A percentile compares a stretch with the other conserved stretches of the same genome.
Evolutionary conservation across 164 flowering plant species (phyloP).

Genomic region (Umbellularia californica): DNA sequence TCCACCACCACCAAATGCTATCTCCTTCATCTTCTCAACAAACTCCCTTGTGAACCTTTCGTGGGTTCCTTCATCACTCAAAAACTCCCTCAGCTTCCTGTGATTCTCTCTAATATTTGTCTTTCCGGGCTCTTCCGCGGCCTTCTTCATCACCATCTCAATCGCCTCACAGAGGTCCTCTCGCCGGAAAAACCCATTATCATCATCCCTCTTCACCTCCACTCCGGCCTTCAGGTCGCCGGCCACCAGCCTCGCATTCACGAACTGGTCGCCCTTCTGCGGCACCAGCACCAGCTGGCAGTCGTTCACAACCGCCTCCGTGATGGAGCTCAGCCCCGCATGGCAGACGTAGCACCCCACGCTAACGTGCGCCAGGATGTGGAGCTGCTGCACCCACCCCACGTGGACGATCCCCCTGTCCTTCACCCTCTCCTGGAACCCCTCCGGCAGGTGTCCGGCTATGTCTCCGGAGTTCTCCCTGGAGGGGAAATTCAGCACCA

Average conservation of each 20-base stretch:
- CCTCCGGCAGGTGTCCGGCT: constrained; percentile 10
- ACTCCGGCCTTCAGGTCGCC: constrained; percentile 12
- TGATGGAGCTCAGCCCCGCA: constrained; percentile 3
- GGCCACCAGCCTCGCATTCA: constrained; percentile 13
- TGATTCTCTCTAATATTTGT: constrained; percentile 8
- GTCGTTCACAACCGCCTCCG: constrained; percentile 13
- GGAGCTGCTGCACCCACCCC: constrained; percentile 21
- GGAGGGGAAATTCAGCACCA: constrained; percentile 10
- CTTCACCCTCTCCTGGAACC: constrained; percentile 18
- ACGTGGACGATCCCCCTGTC: constrained; percentile 14
- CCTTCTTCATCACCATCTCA: constrained; percentile 7
- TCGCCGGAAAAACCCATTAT: constrained; percentile 8
- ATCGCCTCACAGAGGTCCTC: constrained; percentile 9
- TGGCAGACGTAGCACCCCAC: constrained; percentile 17
- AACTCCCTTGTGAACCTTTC: background rate
- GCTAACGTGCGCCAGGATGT: constrained; percentile 10
- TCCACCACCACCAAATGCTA: background rate
- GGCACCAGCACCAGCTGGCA: constrained; percentile 16
- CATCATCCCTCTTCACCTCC: constrained; percentile 13
- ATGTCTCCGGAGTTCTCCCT: background rate
- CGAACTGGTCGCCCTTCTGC: constrained; percentile 14
- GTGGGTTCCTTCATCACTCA: background rate
- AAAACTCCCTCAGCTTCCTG: background rate
- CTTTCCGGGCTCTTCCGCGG: background rate
- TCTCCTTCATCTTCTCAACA: background rate